These are phyloP conservation scores for Ganoderma lingzhi DNA, from an alignment of 1,284 basidiomycete genomes.

Conservation along the genomic window DNA sequence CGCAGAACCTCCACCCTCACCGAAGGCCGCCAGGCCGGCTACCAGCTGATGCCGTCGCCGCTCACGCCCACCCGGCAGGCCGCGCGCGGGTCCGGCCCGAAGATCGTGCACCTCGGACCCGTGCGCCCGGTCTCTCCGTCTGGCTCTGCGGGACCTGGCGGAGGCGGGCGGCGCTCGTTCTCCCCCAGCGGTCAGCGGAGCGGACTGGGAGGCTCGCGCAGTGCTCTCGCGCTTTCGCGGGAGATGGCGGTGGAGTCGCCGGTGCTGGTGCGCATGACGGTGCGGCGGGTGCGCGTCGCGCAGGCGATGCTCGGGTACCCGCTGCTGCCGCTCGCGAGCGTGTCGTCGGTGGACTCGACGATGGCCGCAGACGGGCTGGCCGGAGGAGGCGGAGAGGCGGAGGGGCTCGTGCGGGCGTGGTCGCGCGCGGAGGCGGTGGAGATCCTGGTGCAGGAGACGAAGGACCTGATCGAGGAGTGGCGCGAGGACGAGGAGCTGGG, in stretches of 20 bases:
- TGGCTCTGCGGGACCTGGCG: constrained; percentile 29
- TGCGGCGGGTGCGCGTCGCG: constrained; percentile 65
- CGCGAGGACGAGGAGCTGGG: constrained; percentile 42
- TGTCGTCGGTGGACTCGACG: constrained; percentile 29
- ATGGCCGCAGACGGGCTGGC: neutral
- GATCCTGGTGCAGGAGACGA: constrained; percentile 60
- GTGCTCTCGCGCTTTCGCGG: constrained; percentile 38
- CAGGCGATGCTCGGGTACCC: constrained; percentile 71
- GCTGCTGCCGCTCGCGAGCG: constrained; percentile 48
- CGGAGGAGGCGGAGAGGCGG: constrained; percentile 40
- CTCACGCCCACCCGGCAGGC: constrained; percentile 45
- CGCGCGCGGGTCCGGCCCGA: constrained; percentile 47
- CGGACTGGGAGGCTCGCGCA: constrained; percentile 25
- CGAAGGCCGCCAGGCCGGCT: constrained; percentile 51
- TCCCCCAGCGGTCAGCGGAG: constrained; percentile 31
- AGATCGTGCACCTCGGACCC: constrained; percentile 71
- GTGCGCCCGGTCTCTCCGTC: constrained; percentile 49
- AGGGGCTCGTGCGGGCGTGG: constrained; percentile 54
- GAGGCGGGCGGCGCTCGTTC: constrained; percentile 31
- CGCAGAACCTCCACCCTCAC: constrained; percentile 17
- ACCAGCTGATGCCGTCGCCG: constrained; percentile 48
- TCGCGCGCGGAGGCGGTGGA: constrained; percentile 60
- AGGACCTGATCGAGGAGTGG: constrained; percentile 67
- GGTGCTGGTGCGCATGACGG: constrained; percentile 60
- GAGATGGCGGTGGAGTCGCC: constrained; percentile 54